phyloP scores from a whole-genome alignment of 768 basidiomycete species.

The Leccinum aurantiacum region DNA sequence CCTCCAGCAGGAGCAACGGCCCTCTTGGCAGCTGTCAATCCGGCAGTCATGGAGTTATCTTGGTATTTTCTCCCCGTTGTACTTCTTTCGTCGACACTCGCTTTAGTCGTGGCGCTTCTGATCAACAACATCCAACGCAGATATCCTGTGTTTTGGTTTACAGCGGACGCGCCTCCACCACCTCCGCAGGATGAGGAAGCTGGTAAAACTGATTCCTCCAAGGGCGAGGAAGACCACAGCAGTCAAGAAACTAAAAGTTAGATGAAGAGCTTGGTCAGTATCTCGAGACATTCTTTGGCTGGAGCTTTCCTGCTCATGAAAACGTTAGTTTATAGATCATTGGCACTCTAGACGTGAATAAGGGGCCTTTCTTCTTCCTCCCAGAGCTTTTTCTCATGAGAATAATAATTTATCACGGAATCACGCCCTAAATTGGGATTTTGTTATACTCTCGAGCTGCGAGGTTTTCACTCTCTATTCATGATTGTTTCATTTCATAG shows the following conservation, averaged over 20 bases:
- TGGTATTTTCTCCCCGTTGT: conserved; percentile 58
- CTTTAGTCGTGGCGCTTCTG: conserved; percentile 46
- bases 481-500: neutral
- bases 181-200: neutral
- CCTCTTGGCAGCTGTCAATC: conserved; percentile 45
- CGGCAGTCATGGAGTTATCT: conserved; percentile 42
- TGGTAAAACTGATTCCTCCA: neutral
- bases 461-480: neutral
- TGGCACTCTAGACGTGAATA: neutral
- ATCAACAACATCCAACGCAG: conserved; percentile 52
- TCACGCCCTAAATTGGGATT: neutral
- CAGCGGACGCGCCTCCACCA: conserved; percentile 2
- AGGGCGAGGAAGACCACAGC: neutral
- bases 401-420: neutral
- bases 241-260: neutral
- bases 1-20: conserved; percentile 61
- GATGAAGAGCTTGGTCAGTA: conserved; percentile 9
- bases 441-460: conserved; percentile 4
- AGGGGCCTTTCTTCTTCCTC: neutral
- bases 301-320: conserved; percentile 6
- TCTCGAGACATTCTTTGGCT: neutral
- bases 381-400: conserved; percentile 4
- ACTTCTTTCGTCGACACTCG: conserved; percentile 46
- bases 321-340: neutral
- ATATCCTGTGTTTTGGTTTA: conserved; percentile 49